Conservation (phyloP, 345 rosid species). For the Brassica rapa region DNA sequence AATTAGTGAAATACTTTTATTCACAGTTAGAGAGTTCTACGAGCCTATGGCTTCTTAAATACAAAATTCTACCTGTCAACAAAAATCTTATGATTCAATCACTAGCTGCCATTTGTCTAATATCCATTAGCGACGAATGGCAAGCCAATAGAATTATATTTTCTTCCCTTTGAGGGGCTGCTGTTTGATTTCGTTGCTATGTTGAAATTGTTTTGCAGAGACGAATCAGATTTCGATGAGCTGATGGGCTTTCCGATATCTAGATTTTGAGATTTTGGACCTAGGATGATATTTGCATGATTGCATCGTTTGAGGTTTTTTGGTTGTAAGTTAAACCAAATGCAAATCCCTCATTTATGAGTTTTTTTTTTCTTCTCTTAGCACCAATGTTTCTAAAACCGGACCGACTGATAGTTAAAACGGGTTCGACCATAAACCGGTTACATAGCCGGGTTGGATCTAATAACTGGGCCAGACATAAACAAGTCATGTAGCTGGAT, state of each 20-base stretch:
- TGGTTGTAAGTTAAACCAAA: neutral
- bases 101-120: neutral
- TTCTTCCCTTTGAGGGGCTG: neutral
- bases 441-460: too few species aligned
- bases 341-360: neutral
- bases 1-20: neutral
- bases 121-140: neutral
- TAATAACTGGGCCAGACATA: too few species aligned
- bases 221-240: neutral
- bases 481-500: too few species aligned
- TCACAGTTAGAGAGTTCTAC: neutral
- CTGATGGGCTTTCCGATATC: neutral
- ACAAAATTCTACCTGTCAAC: neutral
- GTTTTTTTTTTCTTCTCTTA: neutral
- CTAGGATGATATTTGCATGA: neutral
- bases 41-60: neutral
- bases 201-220: neutral
- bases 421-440: too few species aligned
- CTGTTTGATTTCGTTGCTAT: neutral
- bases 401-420: too few species aligned
- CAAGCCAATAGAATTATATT: neutral
- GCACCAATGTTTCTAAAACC: too few species aligned
- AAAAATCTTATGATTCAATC: neutral
- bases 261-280: neutral
- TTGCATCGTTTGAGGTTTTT: neutral